Evolutionary conservation across 192 early-diverging fungal genomes (phyloP).

Genomic region (Martensiomyces pterosporus): DNA sequence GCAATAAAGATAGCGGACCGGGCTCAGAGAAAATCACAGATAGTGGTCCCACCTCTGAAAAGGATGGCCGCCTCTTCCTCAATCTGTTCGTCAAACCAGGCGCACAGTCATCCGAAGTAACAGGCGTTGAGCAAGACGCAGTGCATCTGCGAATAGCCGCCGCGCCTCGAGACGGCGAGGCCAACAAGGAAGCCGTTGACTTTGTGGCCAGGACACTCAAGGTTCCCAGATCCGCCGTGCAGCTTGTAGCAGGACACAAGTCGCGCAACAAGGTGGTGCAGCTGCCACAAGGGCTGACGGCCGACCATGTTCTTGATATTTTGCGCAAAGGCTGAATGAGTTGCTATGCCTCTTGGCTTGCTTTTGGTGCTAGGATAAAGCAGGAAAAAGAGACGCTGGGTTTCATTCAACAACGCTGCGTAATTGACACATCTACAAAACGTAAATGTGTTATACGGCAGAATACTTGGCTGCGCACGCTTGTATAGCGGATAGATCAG

Average conservation of each 20-base stretch:
- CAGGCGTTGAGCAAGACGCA: constrained; percentile 2
- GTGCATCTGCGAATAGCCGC: constrained; percentile 26
- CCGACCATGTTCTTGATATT: background rate
- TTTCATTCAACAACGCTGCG: no score
- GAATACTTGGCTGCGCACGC: no score
- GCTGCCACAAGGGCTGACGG: background rate
- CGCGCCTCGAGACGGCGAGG: constrained; percentile 25
- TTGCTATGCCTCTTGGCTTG: no score
- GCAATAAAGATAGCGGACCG: no score
- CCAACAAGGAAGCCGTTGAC: constrained; percentile 20
- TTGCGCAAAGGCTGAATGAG: background rate
- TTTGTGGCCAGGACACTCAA: constrained; percentile 21
- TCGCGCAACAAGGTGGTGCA: constrained; percentile 12
- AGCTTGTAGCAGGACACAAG: constrained; percentile 9
- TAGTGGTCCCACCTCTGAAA: background rate
- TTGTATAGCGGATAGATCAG: no score
- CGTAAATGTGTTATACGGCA: no score
- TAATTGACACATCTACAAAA: no score
- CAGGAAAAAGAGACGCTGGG: no score
- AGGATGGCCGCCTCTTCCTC: background rate
- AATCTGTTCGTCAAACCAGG: constrained; percentile 10
- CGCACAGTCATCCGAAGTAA: constrained; percentile 5
- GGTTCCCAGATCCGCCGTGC: constrained; percentile 7
- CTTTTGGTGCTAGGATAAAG: no score
- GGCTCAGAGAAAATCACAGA: background rate